Evolutionary conservation across 176 grass and related monocot genomes (phyloP).

Genomic region (Carex scoparia): DNA sequence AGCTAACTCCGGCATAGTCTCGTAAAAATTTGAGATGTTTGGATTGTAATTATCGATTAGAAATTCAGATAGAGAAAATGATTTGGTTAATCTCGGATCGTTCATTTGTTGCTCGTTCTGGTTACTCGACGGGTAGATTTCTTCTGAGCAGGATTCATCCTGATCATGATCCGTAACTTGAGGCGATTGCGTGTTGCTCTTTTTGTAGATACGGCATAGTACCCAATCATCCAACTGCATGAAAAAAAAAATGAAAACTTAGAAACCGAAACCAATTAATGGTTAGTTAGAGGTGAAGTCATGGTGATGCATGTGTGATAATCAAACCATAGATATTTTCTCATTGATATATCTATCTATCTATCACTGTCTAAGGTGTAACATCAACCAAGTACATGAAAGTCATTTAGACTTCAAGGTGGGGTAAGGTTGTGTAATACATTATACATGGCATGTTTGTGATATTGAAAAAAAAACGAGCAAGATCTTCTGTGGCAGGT

Average conservation of each 20-base stretch:
- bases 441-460: conserved; percentile 18
- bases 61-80: conserved; percentile 19
- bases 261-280: neutral
- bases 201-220: conserved; percentile 26
- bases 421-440: conserved; percentile 12
- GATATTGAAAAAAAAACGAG: conserved; percentile 12
- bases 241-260: neutral
- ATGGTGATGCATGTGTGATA: conserved; percentile 25
- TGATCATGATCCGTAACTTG: conserved; percentile 15
- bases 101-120: neutral
- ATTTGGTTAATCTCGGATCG: neutral
- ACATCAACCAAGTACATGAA: conserved; percentile 30
- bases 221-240: conserved; percentile 28
- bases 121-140: conserved; percentile 4
- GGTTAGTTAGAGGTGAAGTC: conserved; percentile 27
- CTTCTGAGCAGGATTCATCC: conserved; percentile 22
- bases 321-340: conserved; percentile 16
- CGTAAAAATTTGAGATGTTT: conserved; percentile 6
- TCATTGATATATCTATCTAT: conserved; percentile 1
- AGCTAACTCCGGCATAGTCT: neutral
- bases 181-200: neutral
- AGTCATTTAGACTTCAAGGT: conserved; percentile 12
- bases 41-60: conserved; percentile 9
- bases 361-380: conserved; percentile 3
- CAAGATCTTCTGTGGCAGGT: neutral